A percentile compares a stretch with the other conserved stretches of the same genome.
Conservation (phyloP, 768 basidiomycete genomes). For the Rickenella mellea region DNA sequence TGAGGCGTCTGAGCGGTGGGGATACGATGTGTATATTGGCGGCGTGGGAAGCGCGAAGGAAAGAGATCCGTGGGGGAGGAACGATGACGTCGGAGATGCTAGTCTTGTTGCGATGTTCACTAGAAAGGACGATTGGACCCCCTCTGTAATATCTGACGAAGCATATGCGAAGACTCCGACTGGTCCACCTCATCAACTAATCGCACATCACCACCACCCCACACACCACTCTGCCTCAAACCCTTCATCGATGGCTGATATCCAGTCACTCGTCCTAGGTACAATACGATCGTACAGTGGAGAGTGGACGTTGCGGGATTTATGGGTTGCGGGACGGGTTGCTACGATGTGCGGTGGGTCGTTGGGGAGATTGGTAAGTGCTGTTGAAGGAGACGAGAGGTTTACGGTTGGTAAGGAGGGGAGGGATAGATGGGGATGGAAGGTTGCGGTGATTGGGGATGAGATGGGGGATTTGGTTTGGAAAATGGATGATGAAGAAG, state of each 20-base stretch:
- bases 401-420: too few species aligned
- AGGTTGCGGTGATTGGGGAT: too few species aligned
- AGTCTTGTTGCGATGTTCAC: conserved; percentile 59
- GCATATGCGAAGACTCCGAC: conserved; percentile 1
- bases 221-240: conserved; percentile 39
- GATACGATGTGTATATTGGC: conserved; percentile 52
- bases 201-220: conserved; percentile 38
- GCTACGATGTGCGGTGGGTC: conserved; percentile 46
- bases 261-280: conserved; percentile 33
- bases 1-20: conserved; percentile 51
- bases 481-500: too few species aligned
- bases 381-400: conserved; percentile 31
- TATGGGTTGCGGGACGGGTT: conserved; percentile 42
- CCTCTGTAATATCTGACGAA: too few species aligned
- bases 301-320: conserved; percentile 24
- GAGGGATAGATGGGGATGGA: too few species aligned
- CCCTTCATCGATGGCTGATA: conserved; percentile 33
- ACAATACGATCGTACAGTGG: conserved; percentile 20
- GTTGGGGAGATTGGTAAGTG: conserved; percentile 44
- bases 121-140: conserved; percentile 24
- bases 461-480: too few species aligned
- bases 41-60: conserved; percentile 53
- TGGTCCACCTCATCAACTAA: conserved; percentile 32
- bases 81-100: conserved; percentile 54
- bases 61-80: conserved; percentile 64